Percentiles rank a stretch among this genome's conserved stretches.
Evolutionary conservation across 768 basidiomycete species (phyloP).

Genomic region (Suillus lakei): DNA sequence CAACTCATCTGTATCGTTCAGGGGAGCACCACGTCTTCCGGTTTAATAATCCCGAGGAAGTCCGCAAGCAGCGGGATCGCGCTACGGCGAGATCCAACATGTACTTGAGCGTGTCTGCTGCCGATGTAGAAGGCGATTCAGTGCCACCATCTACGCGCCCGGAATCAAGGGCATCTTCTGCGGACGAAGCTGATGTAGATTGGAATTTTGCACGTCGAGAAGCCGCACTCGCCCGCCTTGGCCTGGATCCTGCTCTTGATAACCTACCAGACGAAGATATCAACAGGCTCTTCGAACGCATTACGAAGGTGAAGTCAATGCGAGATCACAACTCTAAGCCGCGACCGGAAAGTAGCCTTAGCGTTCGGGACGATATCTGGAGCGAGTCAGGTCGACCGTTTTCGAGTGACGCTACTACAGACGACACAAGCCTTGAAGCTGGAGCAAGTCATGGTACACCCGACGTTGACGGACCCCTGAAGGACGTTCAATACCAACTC

Average conservation of each 20-base stretch:
- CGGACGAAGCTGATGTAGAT: slow-evolving; percentile 78
- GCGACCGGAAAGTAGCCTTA: slow-evolving; percentile 90
- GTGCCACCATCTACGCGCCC: slow-evolving; percentile 68
- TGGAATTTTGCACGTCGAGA: slow-evolving; percentile 98
- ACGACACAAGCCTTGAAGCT: slow-evolving; percentile 85
- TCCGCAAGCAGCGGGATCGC: slow-evolving; percentile 88
- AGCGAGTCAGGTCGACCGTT: slow-evolving; percentile 85
- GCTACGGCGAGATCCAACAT: slow-evolving; percentile 74
- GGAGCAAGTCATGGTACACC: slow-evolving; percentile 63
- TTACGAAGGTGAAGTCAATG: slow-evolving; percentile 89
- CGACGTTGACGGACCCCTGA: slow-evolving; percentile 65
- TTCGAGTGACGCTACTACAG: slow-evolving; percentile 79
- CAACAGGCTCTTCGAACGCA: slow-evolving; percentile 92
- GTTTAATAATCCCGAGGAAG: slow-evolving; percentile 95
- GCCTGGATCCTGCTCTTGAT: slow-evolving; percentile 88
- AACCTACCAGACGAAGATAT: slow-evolving; percentile 94
- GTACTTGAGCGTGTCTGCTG: slow-evolving; percentile 66
- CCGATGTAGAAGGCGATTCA: slow-evolving; percentile 62
- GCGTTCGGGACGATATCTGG: slow-evolving; percentile 87
- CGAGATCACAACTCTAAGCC: slow-evolving; percentile 79
- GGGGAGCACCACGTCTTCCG: slow-evolving; percentile 98
- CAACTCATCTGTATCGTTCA: slow-evolving; percentile 32
- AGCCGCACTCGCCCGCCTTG: slow-evolving; percentile 85
- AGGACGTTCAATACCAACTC: slow-evolving; percentile 75
- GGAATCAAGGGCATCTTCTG: slow-evolving; percentile 71